A percentile compares a stretch with the other conserved stretches of the same genome.
Evolutionary conservation across 139 green algal species (phyloP).

Genomic region (Volvox reticuliferus): DNA sequence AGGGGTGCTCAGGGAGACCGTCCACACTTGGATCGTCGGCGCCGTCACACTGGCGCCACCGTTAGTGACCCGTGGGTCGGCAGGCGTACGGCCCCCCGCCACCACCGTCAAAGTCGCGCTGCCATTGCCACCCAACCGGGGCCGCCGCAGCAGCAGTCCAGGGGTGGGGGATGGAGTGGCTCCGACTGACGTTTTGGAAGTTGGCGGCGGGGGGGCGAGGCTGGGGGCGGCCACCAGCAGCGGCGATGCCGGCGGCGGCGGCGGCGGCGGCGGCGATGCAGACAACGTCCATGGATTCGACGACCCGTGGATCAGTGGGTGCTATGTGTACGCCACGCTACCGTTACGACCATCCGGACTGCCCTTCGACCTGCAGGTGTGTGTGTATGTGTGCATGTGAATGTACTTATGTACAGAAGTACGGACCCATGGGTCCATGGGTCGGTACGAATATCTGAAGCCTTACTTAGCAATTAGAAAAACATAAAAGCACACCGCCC

Average conservation of each 20-base stretch:
- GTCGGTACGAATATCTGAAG: too few relatives aligned
- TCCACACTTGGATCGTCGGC: slow-evolving; percentile 28
- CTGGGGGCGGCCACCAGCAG: background rate
- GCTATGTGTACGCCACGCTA: slow-evolving; percentile 44
- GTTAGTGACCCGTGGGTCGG: slow-evolving; percentile 8
- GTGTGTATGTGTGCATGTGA: background rate
- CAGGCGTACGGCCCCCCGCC: background rate
- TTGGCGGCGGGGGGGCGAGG: background rate
- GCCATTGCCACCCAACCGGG: slow-evolving; percentile 1
- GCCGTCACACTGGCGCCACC: slow-evolving; percentile 9
- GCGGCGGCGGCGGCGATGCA: background rate
- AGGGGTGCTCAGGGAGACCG: background rate
- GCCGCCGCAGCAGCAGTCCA: too few relatives aligned
- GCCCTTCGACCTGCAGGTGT: slow-evolving; percentile 49
- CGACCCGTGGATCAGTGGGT: background rate
- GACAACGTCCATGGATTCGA: too few relatives aligned
- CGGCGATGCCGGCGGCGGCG: background rate
- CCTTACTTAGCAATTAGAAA: too few relatives aligned
- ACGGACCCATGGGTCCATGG: too few relatives aligned
- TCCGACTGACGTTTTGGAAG: too few relatives aligned
- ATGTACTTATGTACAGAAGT: too few relatives aligned
- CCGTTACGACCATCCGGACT: slow-evolving; percentile 50
- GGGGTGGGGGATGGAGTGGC: too few relatives aligned
- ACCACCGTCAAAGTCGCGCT: slow-evolving; percentile 22
- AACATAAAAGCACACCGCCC: too few relatives aligned